Base-by-base conservation (phyloP, 2,329 filamentous ascomycete species). In the Penicillium oxalicum region DNA sequence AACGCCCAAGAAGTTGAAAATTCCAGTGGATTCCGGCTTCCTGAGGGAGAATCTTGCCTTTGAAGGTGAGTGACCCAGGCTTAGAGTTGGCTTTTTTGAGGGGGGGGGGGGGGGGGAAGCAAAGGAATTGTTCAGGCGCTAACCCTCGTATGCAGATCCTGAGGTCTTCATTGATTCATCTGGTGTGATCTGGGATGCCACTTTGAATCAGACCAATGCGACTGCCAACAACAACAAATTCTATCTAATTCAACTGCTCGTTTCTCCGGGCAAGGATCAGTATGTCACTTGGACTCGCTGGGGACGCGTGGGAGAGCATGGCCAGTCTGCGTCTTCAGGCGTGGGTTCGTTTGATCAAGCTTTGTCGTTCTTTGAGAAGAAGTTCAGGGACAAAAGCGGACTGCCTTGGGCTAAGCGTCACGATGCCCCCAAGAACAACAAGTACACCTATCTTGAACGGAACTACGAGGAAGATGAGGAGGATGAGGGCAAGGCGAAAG, bases 221-320 rank as follows among this genome's bases (percentile, higher is more conserved):
- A 70, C 74, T 0, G 69, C 77, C 41, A 93, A 91, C 62, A 86
- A 87, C 67, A 91, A 93, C 67, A 93, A 93, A 57, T 91, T 91
- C 65, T 91, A 91, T 61, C 80, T 81, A 27, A 66, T 90, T 28
- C 87, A 91, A 73, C 73, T 87, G 52, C 61, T 82, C n/a, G 38
- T 45, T 12, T 44, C 47, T 4, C 44, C 46, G 3, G 45, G 47
- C 8, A 48, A 47, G 55, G 58, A 24, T 52, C 55, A 11, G 61
- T 87, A 76, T 64, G 71, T 74, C 38, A 82, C 80, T 0, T 91
- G 86, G 86, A 88, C 84, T 2, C 78, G 87, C 48, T 94, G 87
- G 87, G 89, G 89, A 24, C 81, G 89, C 24, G 88, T 94, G 4
- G 79, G 78, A 4, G 78, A 80, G 53, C 57, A 53, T 25, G 78